Base-by-base conservation (phyloP, 768 basidiomycete genomes). In the Pleurotus djamor region DNA sequence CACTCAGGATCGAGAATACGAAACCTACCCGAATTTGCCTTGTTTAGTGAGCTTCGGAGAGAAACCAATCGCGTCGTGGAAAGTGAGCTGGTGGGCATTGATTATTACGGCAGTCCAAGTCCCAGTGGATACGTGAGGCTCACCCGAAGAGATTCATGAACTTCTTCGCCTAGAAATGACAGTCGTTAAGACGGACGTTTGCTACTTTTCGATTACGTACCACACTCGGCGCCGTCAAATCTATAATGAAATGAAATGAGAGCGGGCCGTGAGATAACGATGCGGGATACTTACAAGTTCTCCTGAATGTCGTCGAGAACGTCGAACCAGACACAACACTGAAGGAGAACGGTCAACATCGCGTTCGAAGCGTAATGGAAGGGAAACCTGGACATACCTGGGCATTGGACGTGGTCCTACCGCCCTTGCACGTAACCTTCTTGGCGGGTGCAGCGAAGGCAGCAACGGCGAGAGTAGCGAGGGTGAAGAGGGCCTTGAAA, bases 391-490 rank as follows among this genome's bases (percentile, higher is more conserved):
- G 12, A 51, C 60, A 28, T 49, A 64, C 65, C 8, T 36, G 36
- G 0, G 59, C 58, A 44, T 62, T 49, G 5, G 59, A 37, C 1
- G 66, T 60, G 3, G 61, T 61, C 55, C 64, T 60, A 35, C 68
- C 68, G 7, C 61, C 57, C 58, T 61, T 64, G 58, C 68, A 69
- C 9, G 57, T 59, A 10, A 60, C 61, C n/a, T 52, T 60, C 76
- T 43, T 76, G 69, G 7, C 78, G 68, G 12, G 86, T 84, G 76
- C 83, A 83, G 64, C 84, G 78, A 65, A 85, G 84, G 67, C 61
- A 28, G 57, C 32, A n/a, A 52, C 57, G 9, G 57, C 57, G 28
- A 59, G 48, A 35, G 51, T 17, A 35, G 51, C 44, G 49, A 59
- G 57, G 9, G 37, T 38, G 9, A 58, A 34, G 14, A 56, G 54